Evolutionary conservation across 371 early-diverging fungal genomes (phyloP), one percentile per base, ranked within the genome.

Genomic region (Mucor lusitanicus): DNA sequence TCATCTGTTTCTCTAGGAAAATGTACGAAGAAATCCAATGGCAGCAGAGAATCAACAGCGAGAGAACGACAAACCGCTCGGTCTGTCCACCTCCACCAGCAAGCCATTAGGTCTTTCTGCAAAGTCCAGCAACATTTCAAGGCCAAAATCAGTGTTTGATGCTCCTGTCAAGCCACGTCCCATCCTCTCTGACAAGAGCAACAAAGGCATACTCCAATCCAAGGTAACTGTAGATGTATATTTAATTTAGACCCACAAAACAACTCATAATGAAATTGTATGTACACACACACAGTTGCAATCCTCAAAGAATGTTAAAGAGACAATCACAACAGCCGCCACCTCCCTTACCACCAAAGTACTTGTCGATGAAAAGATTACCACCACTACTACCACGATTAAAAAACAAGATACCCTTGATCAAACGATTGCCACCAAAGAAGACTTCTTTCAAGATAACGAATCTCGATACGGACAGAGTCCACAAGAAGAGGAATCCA

Each of bases 371-470:
- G 63, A 64, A 30, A 32, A 56, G 33, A 28, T 40, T 32, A 32
- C 58, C n/a, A 44, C 21, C 39, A 40, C 37, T 1, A 13, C n/a
- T n/a, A n/a, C 40, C 40, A 40, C 40, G 3, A 39, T 21, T 35
- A 42, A 23, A 33, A n/a, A 12, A 5, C 19, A 63, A 39, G 56
- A 69, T 60, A 63, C 61, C 63, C 62, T 42, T 57, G 37, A 55
- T 21, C 28, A 57, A 11, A 61, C 25, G 9, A 35, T 11, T 35
- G 59, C 17, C n/a, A 27, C 21, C 19, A n/a, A 62, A 33, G 25
- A 60, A 32, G 72, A 69, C 2, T 75, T 77, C 50, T 76, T 76
- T 57, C 42, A 67, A 32, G 78, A 75, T 28, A 77, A 80, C 37
- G 53, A 72, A 40, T 44, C 50, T 21, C 67, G 71, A 39, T 76